Evolutionary conservation across 306 rosid genomes (phyloP), one percentile per base, ranked within the genome.

Genomic region (Arachis stenosperma): DNA sequence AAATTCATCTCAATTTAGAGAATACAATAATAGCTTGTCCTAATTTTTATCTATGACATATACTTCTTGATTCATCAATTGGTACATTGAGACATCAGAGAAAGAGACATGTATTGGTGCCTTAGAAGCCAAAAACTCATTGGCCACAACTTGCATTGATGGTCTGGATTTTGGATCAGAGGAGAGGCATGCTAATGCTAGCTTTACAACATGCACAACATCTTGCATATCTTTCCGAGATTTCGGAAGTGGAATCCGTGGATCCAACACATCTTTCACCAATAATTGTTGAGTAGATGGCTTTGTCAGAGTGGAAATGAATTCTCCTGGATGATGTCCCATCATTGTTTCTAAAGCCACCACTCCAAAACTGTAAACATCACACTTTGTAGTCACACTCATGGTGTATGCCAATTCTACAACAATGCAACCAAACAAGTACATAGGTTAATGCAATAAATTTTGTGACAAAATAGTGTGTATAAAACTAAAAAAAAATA

Each of bases 301-400:
- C 6, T 52, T 51, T 46, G 56, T 5, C 29, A 75, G 52, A 17
- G 55, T 36, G 17, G 41, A 53, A 54, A 64, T 30, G n/a, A 74
- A 11, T 33, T 75, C 72, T 29, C 48, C 22, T 41, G 78, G 81
- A 44, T 69, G 76, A 11, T 5, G 55, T 5, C 81, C 76, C 71
- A 62, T 77, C 17, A 77, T 41, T 43, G 50, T 51, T 70, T 77
- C 81, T 7, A 77, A 43, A 6, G 36, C 58, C 55, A 69, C 65
- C 7, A 74, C 71, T 63, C 78, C 78, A 74, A 63, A 74, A n/a
- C 70, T 74, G 13, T 63, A 74, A 2, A 74, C 63, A 69, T 76
- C 81, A 39, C 75, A 76, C 58, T 67, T 76, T 37, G 66, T 52
- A 0, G 58, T 69, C 60, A 70, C 57, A 0, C 9, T 17, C 66